Evolutionary conservation across 129 eudicot species (phyloP).

Genomic region (Tagetes erecta): DNA sequence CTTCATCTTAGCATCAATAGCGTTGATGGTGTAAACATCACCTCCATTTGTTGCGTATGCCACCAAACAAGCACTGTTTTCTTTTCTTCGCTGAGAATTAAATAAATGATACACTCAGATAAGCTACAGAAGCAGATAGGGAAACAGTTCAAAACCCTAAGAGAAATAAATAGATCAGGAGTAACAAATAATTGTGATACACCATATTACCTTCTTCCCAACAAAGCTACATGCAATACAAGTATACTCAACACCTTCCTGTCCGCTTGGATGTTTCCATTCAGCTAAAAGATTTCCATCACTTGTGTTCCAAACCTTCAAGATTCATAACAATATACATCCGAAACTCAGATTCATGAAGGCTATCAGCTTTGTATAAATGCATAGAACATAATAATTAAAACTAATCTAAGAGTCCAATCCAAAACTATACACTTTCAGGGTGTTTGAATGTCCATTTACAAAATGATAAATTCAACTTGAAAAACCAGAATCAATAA

Average conservation of each 20-base stretch:
- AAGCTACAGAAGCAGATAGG: neutral
- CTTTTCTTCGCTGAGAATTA: conserved; percentile 45
- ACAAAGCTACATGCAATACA: conserved; percentile 46
- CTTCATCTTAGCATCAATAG: conserved; percentile 36
- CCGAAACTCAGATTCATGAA: neutral
- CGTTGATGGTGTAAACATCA: conserved; percentile 37
- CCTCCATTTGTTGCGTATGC: conserved; percentile 53
- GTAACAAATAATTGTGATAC: neutral
- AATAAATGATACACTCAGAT: neutral
- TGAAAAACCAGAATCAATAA: neutral
- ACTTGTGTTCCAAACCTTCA: conserved; percentile 63
- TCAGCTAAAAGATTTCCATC: conserved; percentile 48
- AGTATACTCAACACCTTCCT: conserved; percentile 30
- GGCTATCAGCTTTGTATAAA: neutral
- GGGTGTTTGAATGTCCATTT: neutral
- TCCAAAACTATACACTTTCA: neutral
- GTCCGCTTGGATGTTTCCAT: conserved; percentile 46
- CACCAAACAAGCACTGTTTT: conserved; percentile 41
- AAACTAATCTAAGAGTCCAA: neutral
- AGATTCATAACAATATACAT: neutral
- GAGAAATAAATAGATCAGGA: neutral
- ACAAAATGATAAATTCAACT: neutral
- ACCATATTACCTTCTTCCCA: conserved; percentile 49
- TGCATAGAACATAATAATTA: neutral
- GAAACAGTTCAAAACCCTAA: neutral